A percentile compares a stretch with the other conserved stretches of the same genome.
Evolutionary conservation across 2,329 filamentous ascomycete species (phyloP).

Genomic region (Aspergillus amoenus): DNA sequence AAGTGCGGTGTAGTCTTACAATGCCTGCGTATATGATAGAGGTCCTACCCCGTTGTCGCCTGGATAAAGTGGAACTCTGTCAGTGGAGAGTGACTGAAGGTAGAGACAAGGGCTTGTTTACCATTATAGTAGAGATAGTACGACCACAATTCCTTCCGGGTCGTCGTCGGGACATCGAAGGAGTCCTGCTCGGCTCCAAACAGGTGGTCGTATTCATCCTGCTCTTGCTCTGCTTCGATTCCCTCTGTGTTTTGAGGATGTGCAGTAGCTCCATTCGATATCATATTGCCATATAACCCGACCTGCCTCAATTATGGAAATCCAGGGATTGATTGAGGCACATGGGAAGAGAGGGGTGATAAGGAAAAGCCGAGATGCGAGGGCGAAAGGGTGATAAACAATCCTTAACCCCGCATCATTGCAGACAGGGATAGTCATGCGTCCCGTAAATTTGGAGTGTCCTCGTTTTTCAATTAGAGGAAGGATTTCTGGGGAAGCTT

Average conservation of each 20-base stretch:
- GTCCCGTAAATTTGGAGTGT: background rate
- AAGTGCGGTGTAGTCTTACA: constrained; percentile 22
- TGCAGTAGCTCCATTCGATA: background rate
- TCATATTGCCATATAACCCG: background rate
- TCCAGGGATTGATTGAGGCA: background rate
- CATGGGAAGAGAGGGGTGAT: background rate
- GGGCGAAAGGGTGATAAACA: background rate
- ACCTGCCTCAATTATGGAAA: background rate
- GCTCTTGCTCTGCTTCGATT: background rate
- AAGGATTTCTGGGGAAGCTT: background rate
- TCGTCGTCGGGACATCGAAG: constrained; percentile 41
- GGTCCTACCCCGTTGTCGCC: constrained; percentile 46
- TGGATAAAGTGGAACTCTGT: background rate
- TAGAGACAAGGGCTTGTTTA: background rate
- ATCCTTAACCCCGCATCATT: background rate
- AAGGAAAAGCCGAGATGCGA: background rate
- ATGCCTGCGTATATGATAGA: constrained; percentile 41
- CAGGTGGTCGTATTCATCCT: constrained; percentile 32
- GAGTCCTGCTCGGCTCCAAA: constrained; percentile 39
- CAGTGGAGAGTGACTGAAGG: background rate
- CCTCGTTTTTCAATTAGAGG: background rate
- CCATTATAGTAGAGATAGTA: constrained; percentile 49
- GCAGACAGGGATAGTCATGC: background rate
- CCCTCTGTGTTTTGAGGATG: background rate
- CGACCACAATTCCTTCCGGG: constrained; percentile 42